Evolutionary conservation across 148 eudicot genomes (phyloP), one percentile per base, ranked within the genome.

Genomic region (Vaccinium darrowii): DNA sequence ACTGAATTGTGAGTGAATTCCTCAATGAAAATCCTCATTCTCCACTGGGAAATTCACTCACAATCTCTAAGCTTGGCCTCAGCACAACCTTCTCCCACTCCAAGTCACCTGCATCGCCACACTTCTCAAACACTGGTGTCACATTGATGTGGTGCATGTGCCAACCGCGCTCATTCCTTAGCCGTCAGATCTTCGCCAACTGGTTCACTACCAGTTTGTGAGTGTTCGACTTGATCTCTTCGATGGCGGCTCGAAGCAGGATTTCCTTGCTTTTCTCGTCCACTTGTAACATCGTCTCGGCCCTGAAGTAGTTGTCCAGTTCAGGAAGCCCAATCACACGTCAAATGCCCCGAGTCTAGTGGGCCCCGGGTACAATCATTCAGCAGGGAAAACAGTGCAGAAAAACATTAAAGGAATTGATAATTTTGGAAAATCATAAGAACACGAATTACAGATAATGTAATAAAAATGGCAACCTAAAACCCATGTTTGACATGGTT

Each of bases 321-420:
- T 86, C 90, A 0, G 82, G 87, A 2, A 85, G 86, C 8, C 90
- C 90, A 12, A 89, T 86, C 8, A 89, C 80, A 1, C 90, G 76
- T 10, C 85, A 74, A 13, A 89, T 84, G 2, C 89, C 90, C 49
- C 78, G 71, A 2, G 85, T 77, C 82, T 88, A 82, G 71, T 84
- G 81, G 0, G 86, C 60, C 19, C 52, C 72, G 0, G 84, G 84
- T n/a, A 9, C 77, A 39, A 74, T 82, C 9, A 90, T 39, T 39
- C 5, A 0, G 43, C 0, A 39, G 43, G 43, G 5, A 39, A 39
- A 39, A 39, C 43, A 39, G 0, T 39, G 5, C 4, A 5, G 43
- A 39, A 39, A 39, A 39, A 39, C 6, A 5, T 5, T 39, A 39
- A 39, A 39, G 3, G 43, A 39, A 39, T 39, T 39, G 43, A 39